A percentile compares a stretch with the other conserved stretches of the same genome.
Evolutionary conservation across 139 green algal genomes (phyloP).

Genomic region (Tetradesmus lagerheimii): DNA sequence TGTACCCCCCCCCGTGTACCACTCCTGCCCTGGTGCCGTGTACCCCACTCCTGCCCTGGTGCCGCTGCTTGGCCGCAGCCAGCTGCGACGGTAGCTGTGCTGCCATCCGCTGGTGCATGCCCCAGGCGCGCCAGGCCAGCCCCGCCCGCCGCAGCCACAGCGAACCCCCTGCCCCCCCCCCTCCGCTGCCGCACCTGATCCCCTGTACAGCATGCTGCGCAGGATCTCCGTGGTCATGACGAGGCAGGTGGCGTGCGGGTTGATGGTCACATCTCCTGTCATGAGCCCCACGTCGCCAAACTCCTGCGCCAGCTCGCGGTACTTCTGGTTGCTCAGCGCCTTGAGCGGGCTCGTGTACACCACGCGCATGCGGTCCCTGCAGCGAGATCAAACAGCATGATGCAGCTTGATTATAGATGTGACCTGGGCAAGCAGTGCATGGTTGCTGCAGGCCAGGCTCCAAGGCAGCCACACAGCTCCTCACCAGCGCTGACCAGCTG

Average conservation of each 20-base stretch:
- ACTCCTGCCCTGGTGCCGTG: not conserved
- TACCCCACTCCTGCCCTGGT: not conserved
- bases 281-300: conserved; percentile 87
- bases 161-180: not conserved
- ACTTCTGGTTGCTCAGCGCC: conserved; percentile 97
- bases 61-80: not conserved
- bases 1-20: no score
- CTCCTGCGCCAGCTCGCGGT: conserved; percentile 64
- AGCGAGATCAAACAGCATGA: no score
- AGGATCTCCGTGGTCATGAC: conserved; percentile 99
- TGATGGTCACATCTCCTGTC: conserved; percentile 94
- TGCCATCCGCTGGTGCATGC: not conserved
- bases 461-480: no score
- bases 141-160: not conserved
- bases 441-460: no score
- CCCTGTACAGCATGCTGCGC: conserved; percentile 91
- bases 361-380: conserved; percentile 77
- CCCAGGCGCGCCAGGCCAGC: not conserved
- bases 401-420: no score
- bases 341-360: conserved; percentile 98
- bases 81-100: not conserved
- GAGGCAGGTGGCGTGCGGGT: conserved; percentile 90
- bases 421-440: no score
- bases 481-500: no score
- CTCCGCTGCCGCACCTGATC: conserved; percentile 48